Base-by-base conservation (phyloP, 805 yeast genomes). In the Cyberlindnera saturnus region DNA sequence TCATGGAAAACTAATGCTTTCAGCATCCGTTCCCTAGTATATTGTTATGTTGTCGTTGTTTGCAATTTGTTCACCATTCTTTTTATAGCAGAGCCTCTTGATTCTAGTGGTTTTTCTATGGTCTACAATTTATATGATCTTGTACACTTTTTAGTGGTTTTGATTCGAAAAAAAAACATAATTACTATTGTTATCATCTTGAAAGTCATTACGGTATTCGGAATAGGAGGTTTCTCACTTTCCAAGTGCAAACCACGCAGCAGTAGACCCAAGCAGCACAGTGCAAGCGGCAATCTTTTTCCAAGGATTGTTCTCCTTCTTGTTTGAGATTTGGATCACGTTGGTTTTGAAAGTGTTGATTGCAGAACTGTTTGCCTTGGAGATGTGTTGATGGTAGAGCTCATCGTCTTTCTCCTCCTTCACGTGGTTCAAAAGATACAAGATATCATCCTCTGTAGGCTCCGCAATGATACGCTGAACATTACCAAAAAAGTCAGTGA, bases 401-500 rank as follows among this genome's bases (percentile, higher is more conserved):
- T 5, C 35, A 7, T 34, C 34, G 11, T 17, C 16, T 10, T 23
- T 15, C 15, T 14, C 15, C 17, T 32, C 13, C 20, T 32, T 26
- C 34, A 41, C 41, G 32, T 52, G 49, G 38, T 53, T 46, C 36
- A 57, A 34, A 9, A 59, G 38, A 39, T 49, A 49, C n/a, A 59
- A 35, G 15, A 59, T 42, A 46, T 75, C 81, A 41, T 69, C 71
- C 43, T 78, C 82, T 6, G 71, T 75, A 9, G 70, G 70, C 54
- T 81, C 88, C n/a, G 79, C 64, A 3, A 84, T 73, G 3, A 86
- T 85, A 43, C 81, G 79, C 62, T 89, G 96, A 17, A 89, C 85
- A 53, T 88, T 88, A 2, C 97, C 99, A 55, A 93, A 90, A 61
- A 93, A 93, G 60, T 93, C 98, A 0, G 98, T 90, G 50, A 93